phyloP scores from a whole-genome alignment of 1,284 basidiomycete genomes.

The Sanguinoderma infundibulare region DNA sequence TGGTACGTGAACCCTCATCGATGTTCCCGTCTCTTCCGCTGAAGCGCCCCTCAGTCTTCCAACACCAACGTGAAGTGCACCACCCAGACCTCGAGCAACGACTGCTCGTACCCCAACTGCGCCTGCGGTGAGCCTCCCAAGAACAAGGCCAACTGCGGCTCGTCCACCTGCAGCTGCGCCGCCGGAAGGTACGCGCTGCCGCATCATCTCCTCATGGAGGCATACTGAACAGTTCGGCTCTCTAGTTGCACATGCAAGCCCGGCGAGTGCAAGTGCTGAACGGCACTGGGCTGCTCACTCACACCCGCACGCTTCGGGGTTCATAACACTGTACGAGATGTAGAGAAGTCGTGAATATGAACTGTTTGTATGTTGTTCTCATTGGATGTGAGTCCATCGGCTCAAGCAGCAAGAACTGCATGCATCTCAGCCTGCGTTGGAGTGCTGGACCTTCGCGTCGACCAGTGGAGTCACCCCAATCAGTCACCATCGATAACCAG shows the following conservation, averaged over 20 bases:
- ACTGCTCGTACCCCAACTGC: slow-evolving; percentile 36
- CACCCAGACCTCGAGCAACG: slow-evolving; percentile 27
- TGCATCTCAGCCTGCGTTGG: too few relatives aligned
- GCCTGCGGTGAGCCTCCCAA: slow-evolving; percentile 33
- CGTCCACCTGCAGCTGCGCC: slow-evolving; percentile 21
- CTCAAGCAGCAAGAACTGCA: not conserved
- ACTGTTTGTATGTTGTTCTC: not conserved
- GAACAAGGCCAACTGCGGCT: slow-evolving; percentile 29
- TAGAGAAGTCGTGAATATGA: slow-evolving; percentile 1
- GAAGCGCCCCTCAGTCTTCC: not conserved
- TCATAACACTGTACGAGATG: slow-evolving; percentile 9
- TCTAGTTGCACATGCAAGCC: slow-evolving; percentile 24
- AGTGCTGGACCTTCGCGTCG: too few relatives aligned
- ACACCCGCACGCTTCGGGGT: not conserved
- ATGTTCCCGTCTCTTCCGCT: not conserved
- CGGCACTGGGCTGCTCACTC: not conserved
- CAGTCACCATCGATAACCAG: too few relatives aligned
- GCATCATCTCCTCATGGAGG: too few relatives aligned
- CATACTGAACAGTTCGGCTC: not conserved
- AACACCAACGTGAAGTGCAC: slow-evolving; percentile 34
- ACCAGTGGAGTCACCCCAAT: too few relatives aligned
- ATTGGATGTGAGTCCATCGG: not conserved
- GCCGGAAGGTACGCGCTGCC: slow-evolving; percentile 11
- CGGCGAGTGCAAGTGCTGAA: slow-evolving; percentile 27
- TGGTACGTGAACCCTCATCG: slow-evolving; percentile 13